Percentiles rank a stretch among this genome's conserved stretches.
These are phyloP conservation scores for Trichoderma atrobrunneum DNA, from an alignment of 2,329 filamentous ascomycete species.

Conservation along the genomic window DNA sequence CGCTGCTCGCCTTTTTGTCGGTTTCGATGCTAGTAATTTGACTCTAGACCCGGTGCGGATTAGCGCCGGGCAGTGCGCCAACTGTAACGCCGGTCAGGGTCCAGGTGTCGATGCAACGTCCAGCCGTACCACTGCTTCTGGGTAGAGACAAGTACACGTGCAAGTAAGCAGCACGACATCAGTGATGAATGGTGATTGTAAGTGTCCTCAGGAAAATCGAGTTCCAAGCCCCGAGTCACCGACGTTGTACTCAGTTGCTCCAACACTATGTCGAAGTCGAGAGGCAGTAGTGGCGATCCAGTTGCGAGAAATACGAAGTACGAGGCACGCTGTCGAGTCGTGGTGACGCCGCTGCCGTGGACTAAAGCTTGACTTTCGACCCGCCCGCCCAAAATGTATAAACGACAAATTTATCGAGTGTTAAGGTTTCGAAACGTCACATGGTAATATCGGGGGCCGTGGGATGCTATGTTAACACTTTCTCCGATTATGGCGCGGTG, in stretches of 20 bases:
- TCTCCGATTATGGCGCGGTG: not conserved
- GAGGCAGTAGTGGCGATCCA: not conserved
- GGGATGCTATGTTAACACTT: not conserved
- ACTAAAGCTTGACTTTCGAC: not conserved
- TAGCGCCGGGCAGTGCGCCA: conserved; percentile 8
- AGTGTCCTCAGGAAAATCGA: not conserved
- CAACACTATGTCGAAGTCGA: not conserved
- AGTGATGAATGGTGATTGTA: not conserved
- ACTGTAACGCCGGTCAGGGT: conserved; percentile 1
- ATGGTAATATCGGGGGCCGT: not conserved
- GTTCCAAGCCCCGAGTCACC: not conserved
- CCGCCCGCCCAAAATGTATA: not conserved
- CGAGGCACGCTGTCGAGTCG: not conserved
- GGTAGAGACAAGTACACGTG: not conserved
- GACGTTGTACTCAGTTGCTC: not conserved
- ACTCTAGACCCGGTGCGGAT: not conserved
- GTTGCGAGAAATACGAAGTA: not conserved
- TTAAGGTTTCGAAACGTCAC: conserved; percentile 11
- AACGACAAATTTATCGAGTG: not conserved
- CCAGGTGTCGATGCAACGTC: conserved; percentile 3
- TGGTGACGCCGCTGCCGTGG: not conserved
- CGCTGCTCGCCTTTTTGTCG: conserved; percentile 3
- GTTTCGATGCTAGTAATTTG: not conserved
- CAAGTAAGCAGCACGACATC: not conserved
- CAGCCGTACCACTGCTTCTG: not conserved